Percentiles rank a stretch among this genome's conserved stretches.
phyloP scores from a whole-genome alignment of 2,329 filamentous ascomycete genomes.

The Phaeophleospora eucalypticola region DNA sequence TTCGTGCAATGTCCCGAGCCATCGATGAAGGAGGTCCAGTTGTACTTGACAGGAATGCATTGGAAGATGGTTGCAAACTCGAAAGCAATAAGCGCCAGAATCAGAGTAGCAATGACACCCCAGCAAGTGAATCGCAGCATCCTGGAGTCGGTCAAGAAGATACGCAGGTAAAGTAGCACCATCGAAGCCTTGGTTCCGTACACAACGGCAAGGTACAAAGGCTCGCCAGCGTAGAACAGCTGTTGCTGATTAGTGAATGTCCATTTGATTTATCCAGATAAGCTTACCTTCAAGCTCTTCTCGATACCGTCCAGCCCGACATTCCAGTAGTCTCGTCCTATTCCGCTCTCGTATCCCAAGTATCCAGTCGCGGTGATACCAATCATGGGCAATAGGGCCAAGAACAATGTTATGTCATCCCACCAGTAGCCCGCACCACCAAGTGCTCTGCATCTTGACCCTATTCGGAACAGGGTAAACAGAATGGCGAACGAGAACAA shows the following conservation, averaged over 20 bases:
- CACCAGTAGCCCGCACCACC: slow-evolving; percentile 11
- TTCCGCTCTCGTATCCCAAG: slow-evolving; percentile 3
- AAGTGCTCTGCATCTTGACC: slow-evolving; percentile 2
- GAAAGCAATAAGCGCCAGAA: not conserved
- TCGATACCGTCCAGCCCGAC: slow-evolving; percentile 3
- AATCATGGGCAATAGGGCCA: slow-evolving; percentile 4
- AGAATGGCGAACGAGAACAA: slow-evolving; percentile 5
- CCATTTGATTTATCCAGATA: not conserved
- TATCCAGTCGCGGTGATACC: slow-evolving; percentile 5
- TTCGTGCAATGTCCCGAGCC: slow-evolving; percentile 5
- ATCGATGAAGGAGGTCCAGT: slow-evolving; percentile 2
- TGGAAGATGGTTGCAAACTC: slow-evolving; percentile 2
- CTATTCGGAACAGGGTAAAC: slow-evolving; percentile 4
- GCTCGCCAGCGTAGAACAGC: slow-evolving; percentile 9
- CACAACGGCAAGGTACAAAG: slow-evolving; percentile 6
- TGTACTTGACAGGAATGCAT: slow-evolving; percentile 5
- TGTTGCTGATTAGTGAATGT: not conserved
- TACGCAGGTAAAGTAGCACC: slow-evolving; percentile 10
- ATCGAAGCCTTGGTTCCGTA: slow-evolving; percentile 7
- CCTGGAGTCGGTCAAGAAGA: not conserved
- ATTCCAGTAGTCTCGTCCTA: slow-evolving; percentile 9
- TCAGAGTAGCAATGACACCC: not conserved
- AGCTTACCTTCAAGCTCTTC: slow-evolving; percentile 1
- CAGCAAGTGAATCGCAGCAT: slow-evolving; percentile 1
- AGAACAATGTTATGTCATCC: slow-evolving; percentile 7